phyloP scores from a whole-genome alignment of 495 filamentous ascomycete species.

The Aspergillus nidulans region DNA sequence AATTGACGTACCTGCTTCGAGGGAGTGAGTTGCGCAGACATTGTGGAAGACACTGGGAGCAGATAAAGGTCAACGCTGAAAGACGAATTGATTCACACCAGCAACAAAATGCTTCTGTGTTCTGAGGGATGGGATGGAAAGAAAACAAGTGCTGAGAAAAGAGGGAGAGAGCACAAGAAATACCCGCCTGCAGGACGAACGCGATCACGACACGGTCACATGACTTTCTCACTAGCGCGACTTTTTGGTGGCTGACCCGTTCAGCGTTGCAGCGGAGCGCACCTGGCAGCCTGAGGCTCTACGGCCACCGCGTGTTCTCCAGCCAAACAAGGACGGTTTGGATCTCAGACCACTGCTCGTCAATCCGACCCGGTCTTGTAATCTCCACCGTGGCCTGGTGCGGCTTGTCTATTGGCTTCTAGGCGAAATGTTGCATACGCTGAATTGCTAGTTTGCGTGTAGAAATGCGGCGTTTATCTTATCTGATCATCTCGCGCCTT shows the following conservation, averaged over 20 bases:
- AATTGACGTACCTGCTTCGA: constrained; percentile 73
- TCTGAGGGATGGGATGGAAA: constrained; percentile 22
- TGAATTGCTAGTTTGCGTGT: neutral
- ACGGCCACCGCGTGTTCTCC: neutral
- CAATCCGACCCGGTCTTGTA: neutral
- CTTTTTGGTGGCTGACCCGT: constrained; percentile 14
- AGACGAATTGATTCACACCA: constrained; percentile 20
- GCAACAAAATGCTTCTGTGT: constrained; percentile 15
- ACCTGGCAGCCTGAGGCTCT: neutral
- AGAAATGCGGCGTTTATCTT: neutral
- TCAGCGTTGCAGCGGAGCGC: neutral
- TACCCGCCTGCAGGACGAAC: constrained; percentile 28
- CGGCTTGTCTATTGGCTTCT: neutral
- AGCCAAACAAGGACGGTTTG: neutral
- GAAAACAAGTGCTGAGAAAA: constrained; percentile 19
- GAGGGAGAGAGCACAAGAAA: constrained; percentile 24
- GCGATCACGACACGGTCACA: too few species aligned
- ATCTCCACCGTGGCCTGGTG: neutral
- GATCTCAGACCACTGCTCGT: constrained; percentile 1
- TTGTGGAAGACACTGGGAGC: constrained; percentile 34
- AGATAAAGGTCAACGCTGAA: constrained; percentile 4
- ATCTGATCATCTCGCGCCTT: constrained; percentile 3
- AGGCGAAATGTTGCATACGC: neutral
- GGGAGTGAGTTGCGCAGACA: constrained; percentile 72
- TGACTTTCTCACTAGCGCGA: constrained; percentile 38